These are phyloP conservation scores for Collybia sordida DNA, from an alignment of 768 basidiomycete species.

Conservation along the genomic window DNA sequence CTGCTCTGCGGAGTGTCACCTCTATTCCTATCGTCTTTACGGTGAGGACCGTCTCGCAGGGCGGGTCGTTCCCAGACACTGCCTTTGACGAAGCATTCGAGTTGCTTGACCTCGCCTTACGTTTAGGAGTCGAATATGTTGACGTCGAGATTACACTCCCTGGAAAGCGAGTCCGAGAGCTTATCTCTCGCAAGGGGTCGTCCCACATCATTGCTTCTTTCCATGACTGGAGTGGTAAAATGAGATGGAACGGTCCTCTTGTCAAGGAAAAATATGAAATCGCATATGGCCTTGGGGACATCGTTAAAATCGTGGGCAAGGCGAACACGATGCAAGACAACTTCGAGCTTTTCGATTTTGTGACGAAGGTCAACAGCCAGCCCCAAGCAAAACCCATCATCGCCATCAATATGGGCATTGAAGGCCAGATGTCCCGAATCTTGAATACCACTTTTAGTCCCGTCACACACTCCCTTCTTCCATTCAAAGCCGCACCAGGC, in stretches of 20 bases:
- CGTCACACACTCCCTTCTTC: conserved; percentile 87
- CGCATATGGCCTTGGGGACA: conserved; percentile 74
- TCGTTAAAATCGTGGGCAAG: conserved; percentile 91
- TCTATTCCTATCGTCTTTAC: conserved; percentile 91
- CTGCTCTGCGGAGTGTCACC: conserved; percentile 73
- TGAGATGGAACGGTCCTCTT: conserved; percentile 74
- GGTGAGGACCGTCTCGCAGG: conserved; percentile 83
- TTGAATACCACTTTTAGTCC: conserved; percentile 87
- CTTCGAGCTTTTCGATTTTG: conserved; percentile 74
- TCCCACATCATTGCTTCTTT: conserved; percentile 89
- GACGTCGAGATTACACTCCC: conserved; percentile 87
- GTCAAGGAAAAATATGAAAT: conserved; percentile 69
- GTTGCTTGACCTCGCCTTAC: conserved; percentile 75
- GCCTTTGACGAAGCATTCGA: conserved; percentile 70
- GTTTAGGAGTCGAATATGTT: conserved; percentile 87
- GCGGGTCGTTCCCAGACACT: conserved; percentile 86
- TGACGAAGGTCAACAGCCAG: conserved; percentile 39
- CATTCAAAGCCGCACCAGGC: conserved; percentile 86
- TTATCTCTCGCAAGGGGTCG: conserved; percentile 61
- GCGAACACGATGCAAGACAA: conserved; percentile 78
- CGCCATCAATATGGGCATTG: conserved; percentile 90
- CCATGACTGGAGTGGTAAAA: conserved; percentile 89
- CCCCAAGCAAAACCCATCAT: conserved; percentile 77
- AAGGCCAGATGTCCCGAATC: conserved; percentile 89
- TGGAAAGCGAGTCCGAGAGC: conserved; percentile 54